Evolutionary conservation across 805 yeast species (phyloP).

Genomic region (Spathaspora arborariae): DNA sequence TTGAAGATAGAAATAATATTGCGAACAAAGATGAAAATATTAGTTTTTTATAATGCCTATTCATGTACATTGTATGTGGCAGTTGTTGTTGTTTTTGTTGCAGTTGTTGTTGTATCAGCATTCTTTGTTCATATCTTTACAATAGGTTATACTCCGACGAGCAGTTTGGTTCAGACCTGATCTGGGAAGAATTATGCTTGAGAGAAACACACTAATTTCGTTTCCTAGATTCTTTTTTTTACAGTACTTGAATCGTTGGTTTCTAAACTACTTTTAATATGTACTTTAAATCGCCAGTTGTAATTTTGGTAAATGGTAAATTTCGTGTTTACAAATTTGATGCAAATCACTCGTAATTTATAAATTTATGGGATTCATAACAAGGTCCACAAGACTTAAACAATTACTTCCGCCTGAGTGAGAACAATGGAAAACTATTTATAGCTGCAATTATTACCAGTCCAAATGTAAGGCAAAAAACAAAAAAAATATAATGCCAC

Average conservation of each 20-base stretch:
- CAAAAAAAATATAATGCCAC: background rate
- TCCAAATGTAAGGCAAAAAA: background rate
- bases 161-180: background rate
- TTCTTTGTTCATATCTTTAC: no score
- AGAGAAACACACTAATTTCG: no score
- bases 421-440: background rate
- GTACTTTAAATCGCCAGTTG: background rate
- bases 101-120: background rate
- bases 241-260: background rate
- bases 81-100: background rate
- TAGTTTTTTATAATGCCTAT: slow-evolving; percentile 5
- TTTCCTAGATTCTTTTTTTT: background rate
- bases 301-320: background rate
- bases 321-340: background rate
- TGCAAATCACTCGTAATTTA: background rate
- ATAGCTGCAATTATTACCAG: background rate
- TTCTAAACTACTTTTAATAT: background rate
- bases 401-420: background rate
- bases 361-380: background rate
- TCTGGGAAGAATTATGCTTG: no score
- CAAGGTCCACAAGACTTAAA: background rate
- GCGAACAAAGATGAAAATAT: background rate
- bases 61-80: slow-evolving; percentile 1
- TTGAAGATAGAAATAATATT: background rate
- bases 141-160: no score